Base-by-base conservation (phyloP, 2,329 filamentous ascomycete species). In the Coniochaeta sp. region DNA sequence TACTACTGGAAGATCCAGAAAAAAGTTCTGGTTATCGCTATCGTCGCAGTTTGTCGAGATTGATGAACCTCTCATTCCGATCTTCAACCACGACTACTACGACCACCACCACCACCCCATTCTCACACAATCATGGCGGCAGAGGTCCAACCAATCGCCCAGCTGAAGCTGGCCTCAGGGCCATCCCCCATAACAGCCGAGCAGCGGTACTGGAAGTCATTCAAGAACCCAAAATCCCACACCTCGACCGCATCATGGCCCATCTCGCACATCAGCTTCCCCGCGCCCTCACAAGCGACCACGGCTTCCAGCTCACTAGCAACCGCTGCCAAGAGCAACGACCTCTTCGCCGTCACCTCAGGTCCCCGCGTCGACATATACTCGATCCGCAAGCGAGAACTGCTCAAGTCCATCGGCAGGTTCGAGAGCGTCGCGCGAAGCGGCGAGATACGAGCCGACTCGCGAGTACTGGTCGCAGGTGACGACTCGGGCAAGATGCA, bases 201-300 rank as follows among this genome's bases (percentile, higher is more conserved):
- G 78, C 93, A 98, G 77, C 85, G 88, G 66, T 98, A 98, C 81
- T 99, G 96, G 96, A 89, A 89, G 71, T 89, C 89, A 14, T 99
- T 99, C 80, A 92, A 91, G 77, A 95, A 93, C 67, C 90, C 93
- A 66, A 86, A 96, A 61, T 87, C 93, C 63, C 87, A 98, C 63
- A 90, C 95, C 54, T 96, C 93, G 64, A 92, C 93, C 65, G 91
- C 95, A 65, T 90, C 91, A 71, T 92, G 90, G 72, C 89, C 91
- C 54, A 86, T 99, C 69, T 96, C 92, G 36, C 88, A 96, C 74
- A 96, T 99, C 73, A 93, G 90, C 57, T 89, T 88, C 72, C 89
- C 82, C 63, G 71, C 75, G 28, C 75, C 74, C 22, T 73, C 76
- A 12, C 77, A 80, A 17, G 76, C 75, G 14, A 44, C 22, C 8